Percentiles rank a stretch among this genome's conserved stretches.
Conservation (phyloP, 2,329 filamentous ascomycete species). For the Colletotrichum musae region DNA sequence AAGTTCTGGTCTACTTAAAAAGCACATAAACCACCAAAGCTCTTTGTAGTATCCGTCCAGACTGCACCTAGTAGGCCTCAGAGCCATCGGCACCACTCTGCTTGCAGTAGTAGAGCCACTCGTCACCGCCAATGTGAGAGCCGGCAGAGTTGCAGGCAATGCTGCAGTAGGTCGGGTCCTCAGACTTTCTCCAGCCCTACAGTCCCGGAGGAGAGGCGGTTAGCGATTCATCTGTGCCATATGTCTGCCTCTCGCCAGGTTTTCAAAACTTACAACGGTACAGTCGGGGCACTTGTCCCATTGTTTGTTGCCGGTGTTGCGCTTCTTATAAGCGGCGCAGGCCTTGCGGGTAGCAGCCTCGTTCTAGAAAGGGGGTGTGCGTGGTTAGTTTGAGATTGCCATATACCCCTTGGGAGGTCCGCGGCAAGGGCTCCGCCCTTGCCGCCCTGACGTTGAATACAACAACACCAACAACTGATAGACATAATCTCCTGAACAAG, state of each 20-base stretch:
- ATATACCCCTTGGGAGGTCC: too few species aligned
- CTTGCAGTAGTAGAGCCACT: conserved; percentile 12
- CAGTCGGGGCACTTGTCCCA: conserved; percentile 17
- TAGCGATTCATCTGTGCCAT: background rate
- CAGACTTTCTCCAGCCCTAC: background rate
- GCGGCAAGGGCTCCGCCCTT: too few species aligned
- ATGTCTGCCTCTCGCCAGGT: too few species aligned
- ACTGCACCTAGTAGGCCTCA: background rate
- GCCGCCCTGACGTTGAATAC: too few species aligned
- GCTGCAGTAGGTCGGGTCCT: background rate
- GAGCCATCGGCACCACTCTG: background rate
- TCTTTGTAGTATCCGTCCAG: too few species aligned
- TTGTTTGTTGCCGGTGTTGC: conserved; percentile 7
- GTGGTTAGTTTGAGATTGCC: background rate
- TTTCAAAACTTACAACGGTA: background rate
- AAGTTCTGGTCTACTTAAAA: too few species aligned
- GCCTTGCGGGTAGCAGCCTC: background rate
- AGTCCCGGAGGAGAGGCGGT: background rate
- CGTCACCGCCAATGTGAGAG: conserved; percentile 2
- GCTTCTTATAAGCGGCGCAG: background rate
- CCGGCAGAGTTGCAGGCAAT: conserved; percentile 3
- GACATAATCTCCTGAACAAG: too few species aligned
- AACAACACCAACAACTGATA: too few species aligned
- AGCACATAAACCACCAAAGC: too few species aligned
- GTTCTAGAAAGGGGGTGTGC: background rate